Conservation (phyloP, 2,329 filamentous ascomycete genomes). For the Colletotrichum falcatum region DNA sequence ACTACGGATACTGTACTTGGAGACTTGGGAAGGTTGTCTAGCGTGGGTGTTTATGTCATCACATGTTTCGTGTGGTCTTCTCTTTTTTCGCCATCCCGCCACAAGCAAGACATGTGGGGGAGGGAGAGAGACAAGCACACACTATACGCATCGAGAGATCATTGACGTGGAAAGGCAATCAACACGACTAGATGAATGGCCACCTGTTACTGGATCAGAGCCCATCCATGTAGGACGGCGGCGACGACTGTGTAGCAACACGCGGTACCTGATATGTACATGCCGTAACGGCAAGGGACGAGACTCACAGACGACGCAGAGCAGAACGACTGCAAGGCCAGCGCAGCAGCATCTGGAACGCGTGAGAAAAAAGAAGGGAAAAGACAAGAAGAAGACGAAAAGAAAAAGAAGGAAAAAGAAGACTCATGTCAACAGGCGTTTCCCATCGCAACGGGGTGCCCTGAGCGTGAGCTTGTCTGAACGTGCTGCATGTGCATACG, state of each 20-base stretch:
- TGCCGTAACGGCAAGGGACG: background rate
- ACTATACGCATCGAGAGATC: too few species aligned
- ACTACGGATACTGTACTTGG: too few species aligned
- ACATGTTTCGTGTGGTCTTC: conserved; percentile 33
- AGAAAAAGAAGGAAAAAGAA: too few species aligned
- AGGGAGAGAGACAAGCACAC: background rate
- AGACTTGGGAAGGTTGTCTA: too few species aligned
- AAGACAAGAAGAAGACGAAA: too few species aligned
- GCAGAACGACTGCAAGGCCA: background rate
- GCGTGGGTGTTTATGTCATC: conserved; percentile 37
- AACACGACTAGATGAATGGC: background rate
- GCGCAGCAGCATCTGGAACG: background rate
- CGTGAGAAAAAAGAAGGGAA: background rate
- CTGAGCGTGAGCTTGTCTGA: conserved; percentile 1
- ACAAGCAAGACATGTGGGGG: conserved; percentile 9
- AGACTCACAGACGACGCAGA: conserved; percentile 4
- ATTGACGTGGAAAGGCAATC: background rate
- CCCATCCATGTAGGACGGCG: background rate
- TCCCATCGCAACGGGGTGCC: background rate
- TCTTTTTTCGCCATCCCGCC: conserved; percentile 18
- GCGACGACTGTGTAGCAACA: background rate
- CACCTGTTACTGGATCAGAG: background rate
- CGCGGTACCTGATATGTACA: background rate
- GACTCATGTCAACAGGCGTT: background rate
- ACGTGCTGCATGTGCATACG: too few species aligned